Base-by-base conservation (phyloP, 2,329 filamentous ascomycete genomes). In the Colletotrichum caudatum region DNA sequence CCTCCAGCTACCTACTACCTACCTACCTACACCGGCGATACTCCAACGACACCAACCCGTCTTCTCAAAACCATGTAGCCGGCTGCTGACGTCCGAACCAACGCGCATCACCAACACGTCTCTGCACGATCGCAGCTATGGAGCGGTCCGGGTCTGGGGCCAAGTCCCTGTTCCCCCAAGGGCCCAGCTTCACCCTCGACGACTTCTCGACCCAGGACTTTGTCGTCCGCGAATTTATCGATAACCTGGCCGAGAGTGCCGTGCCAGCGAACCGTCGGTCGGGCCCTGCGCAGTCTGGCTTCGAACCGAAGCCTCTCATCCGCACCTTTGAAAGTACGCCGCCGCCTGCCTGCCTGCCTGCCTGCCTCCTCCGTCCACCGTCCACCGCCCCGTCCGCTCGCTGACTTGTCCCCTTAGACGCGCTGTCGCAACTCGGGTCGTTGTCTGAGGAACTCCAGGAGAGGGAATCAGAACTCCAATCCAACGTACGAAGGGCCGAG, bases 191-290 rank as follows among this genome's bases (percentile, higher is more conserved):
- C 84, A 94, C 91, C 12, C 87, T 98, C 73, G 94, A 97, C 56
- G 94, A 95, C 83, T 94, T 95, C 82, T 93, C 93, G 69, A 93
- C 87, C 80, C 93, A 93, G 77, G 96, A 98, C 83, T 99, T 98
- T 79, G 98, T 98, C 74, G 95, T 98, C 75, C 94, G 97, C 78
- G 96, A 99, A 84, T 99, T 99, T 80, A 92, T 99, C 77, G 97
- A 99, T 80, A 90, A 92, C 63, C 90, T 99, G 69, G 96, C 95
- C 62, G 95, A 98, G 74, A 93, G 87, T 76, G 93, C 94, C 29
- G 89, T 94, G 46, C 91, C 93, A n/a, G 86, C 88, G 29, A 93
- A 91, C 78, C 93, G 96, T 65, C 92, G 93, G 71, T 98, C 95
- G 18, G 91, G 89, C 9, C 87, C 89, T 74, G 85, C 84, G 73